Conservation (phyloP, 192 early-diverging fungal genomes). For the Lobosporangium transversale region DNA sequence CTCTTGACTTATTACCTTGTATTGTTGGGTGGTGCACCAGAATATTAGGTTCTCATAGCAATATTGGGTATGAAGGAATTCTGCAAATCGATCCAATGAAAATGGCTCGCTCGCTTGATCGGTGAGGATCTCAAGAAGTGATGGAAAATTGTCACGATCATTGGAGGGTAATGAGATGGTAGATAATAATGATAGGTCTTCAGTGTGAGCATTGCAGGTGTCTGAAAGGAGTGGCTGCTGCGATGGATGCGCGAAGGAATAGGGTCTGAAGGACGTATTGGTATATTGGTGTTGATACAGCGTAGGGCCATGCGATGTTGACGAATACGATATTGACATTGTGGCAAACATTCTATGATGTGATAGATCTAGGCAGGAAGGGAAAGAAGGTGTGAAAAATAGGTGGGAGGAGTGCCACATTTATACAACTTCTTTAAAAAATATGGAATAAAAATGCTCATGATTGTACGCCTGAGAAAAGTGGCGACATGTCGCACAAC, state of each 20-base stretch:
- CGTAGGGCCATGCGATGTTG: neutral
- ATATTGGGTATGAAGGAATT: conserved; percentile 42
- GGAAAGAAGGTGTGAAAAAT: conserved; percentile 1
- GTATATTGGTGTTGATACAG: neutral
- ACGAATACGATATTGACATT: neutral
- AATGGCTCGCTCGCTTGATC: conserved; percentile 17
- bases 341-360: neutral
- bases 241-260: too few species aligned
- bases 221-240: too few species aligned
- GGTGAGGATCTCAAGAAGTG: conserved; percentile 13
- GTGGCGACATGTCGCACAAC: too few species aligned
- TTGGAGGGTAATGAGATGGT: too few species aligned
- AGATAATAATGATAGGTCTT: too few species aligned
- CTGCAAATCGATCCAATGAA: conserved; percentile 38
- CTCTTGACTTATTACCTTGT: conserved; percentile 22
- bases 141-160: too few species aligned
- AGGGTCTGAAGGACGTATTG: too few species aligned
- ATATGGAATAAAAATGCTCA: too few species aligned
- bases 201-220: too few species aligned
- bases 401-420: too few species aligned
- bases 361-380: neutral
- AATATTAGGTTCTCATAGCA: conserved; percentile 55
- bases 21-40: conserved; percentile 46
- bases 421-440: too few species aligned
- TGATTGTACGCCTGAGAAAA: too few species aligned